A percentile compares a stretch with the other conserved stretches of the same genome.
Conservation (phyloP, 2,329 filamentous ascomycete species). For the Metarhizium anisopliae region DNA sequence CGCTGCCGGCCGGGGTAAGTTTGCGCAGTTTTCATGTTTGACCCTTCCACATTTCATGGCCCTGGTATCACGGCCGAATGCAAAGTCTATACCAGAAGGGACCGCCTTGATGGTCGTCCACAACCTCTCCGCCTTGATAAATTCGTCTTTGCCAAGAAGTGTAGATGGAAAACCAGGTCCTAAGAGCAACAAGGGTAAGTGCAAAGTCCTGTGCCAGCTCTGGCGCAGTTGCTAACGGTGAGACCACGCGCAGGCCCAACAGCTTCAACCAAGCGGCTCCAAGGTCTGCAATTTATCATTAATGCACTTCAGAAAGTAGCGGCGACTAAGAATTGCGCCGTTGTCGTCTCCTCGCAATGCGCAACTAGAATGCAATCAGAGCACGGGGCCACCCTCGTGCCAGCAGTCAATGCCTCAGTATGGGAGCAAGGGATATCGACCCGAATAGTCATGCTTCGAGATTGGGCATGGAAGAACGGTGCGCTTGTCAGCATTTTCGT, state of each 20-base stretch:
- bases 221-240: constrained; percentile 1
- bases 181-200: constrained; percentile 32
- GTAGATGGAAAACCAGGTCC: constrained; percentile 27
- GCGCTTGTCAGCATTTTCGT: constrained; percentile 44
- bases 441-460: constrained; percentile 68
- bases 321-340: constrained; percentile 59
- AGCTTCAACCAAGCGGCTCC: constrained; percentile 34
- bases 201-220: neutral
- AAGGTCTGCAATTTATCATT: constrained; percentile 53
- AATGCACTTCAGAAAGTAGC: constrained; percentile 68
- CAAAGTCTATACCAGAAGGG: constrained; percentile 49
- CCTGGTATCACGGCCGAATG: constrained; percentile 59
- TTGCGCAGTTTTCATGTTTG: constrained; percentile 42
- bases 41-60: constrained; percentile 68
- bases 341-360: constrained; percentile 71
- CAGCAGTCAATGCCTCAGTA: constrained; percentile 63
- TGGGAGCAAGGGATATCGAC: constrained; percentile 76
- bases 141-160: constrained; percentile 63
- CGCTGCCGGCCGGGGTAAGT: constrained; percentile 18
- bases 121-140: constrained; percentile 66
- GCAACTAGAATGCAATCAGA: constrained; percentile 69
- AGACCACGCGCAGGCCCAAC: constrained; percentile 21
- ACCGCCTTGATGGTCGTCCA: constrained; percentile 70
- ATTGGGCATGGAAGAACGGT: constrained; percentile 52
- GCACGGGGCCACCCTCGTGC: constrained; percentile 59